Evolutionary conservation across 257 asterid genomes (phyloP), one percentile per base, ranked within the genome.

Genomic region (Cruciata laevipes): DNA sequence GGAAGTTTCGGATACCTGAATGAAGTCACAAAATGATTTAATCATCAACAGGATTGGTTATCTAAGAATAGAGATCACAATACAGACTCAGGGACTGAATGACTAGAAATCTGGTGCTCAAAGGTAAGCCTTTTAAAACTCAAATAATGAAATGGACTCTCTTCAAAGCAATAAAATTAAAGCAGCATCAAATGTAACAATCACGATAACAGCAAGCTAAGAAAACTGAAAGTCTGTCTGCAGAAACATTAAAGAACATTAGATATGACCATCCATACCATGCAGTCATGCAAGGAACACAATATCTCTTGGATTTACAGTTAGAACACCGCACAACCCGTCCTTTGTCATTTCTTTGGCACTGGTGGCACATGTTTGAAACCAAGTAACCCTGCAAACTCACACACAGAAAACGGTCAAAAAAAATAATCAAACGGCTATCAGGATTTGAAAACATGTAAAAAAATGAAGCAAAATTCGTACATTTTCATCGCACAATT

Each of bases 281-380:
- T 74, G 72, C 75, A 7, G 66, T 73, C 75, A 89, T 84, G 93
- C 98, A 92, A 67, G 83, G 83, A 27, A 75, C 61, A 67, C 98
- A 92, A 47, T 86, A 92, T 68, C 96, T 84, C 77, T 78, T 92
- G 1, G 77, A 44, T 0, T 5, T 11, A 72, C 98, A 92, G 18
- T 58, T 69, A 71, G 81, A 80, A 78, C 98, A 92, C 14, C 84
- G 81, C 69, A 89, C 91, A 58, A 89, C 97, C 71, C 78, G 67
- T 75, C 95, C 97, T 75, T 89, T 89, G 67, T 86, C 95, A 57
- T 85, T 89, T 81, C 93, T 84, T 85, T 83, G 83, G 81, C 97
- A 92, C 80, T 92, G 98, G 78, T 92, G 98, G 56, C 98, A 92
- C 81, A 74, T 84, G 74, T 68, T 85, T 30, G 84, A 78, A 52